Evolutionary conservation across 148 eudicot species (phyloP), one percentile per base, ranked within the genome.

Genomic region (Gaultheria prostrata): DNA sequence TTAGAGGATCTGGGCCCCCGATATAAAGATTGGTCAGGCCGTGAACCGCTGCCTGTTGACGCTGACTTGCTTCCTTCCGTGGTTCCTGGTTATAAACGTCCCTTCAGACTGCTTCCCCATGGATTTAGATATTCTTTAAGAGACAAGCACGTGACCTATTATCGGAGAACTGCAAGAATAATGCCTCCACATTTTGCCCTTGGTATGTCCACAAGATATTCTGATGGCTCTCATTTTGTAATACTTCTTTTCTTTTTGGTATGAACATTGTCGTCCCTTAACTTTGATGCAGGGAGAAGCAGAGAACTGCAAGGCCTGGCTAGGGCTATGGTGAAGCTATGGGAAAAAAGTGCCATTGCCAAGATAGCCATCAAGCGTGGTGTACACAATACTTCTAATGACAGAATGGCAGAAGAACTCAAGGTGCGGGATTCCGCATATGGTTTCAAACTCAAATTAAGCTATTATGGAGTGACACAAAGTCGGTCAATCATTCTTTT

Each of bases 291-390:
- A 97, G 98, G 99, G 85, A 92, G 97, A 92, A 97, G 72, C 89
- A 92, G 95, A 86, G 91, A 97, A 74, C 88, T 95, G 84, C 96
- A 97, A 89, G 99, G 99, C 82, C 90, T 95, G 85, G 99, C 98
- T 61, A 83, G 84, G 82, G 98, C 98, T 70, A 92, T 97, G 94
- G 93, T 93, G 30, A 95, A 93, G 90, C 87, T 97, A 50, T 97
- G 98, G 98, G 96, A 92, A 82, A 95, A 85, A 87, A 91, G 95
- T 86, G 95, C 99, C 70, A 87, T 97, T 88, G 99, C 98, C 50
- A 97, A 97, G 90, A 95, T 97, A 86, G 98, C 96, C 84, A 97
- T 97, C 84, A 97, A 97, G 84, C 98, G 98, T 2, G 98, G 99
- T 79, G 98, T 97, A 73, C 90, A 79, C 46, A 91, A 93, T 87